A percentile compares a stretch with the other conserved stretches of the same genome.
Evolutionary conservation across 2,329 filamentous ascomycete genomes (phyloP).

Genomic region (Hypoxylon sp.): DNA sequence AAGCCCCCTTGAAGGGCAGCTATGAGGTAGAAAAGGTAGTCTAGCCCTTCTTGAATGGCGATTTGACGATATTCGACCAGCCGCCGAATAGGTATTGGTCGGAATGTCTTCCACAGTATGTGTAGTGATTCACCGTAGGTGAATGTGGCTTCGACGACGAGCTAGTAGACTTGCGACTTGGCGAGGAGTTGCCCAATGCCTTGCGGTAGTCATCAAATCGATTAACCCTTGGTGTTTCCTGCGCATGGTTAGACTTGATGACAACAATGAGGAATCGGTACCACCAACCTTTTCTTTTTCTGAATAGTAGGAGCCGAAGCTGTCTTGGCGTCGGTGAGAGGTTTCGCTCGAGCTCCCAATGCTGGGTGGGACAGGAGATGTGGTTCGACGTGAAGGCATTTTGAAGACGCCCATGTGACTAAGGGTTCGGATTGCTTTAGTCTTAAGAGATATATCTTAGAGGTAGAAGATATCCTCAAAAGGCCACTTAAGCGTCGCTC

Average conservation of each 20-base stretch:
- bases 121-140: constrained; percentile 66
- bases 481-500: neutral
- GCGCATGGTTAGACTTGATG: constrained; percentile 21
- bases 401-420: constrained; percentile 22
- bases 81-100: constrained; percentile 68
- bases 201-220: constrained; percentile 37
- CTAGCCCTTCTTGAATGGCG: constrained; percentile 56
- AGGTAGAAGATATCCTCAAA: neutral
- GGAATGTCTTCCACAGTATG: constrained; percentile 69
- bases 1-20: constrained; percentile 6
- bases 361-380: constrained; percentile 42
- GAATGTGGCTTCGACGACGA: constrained; percentile 52
- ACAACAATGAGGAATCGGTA: constrained; percentile 11
- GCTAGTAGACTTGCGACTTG: constrained; percentile 30
- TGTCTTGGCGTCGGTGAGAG: constrained; percentile 45
- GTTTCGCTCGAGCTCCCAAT: constrained; percentile 36
- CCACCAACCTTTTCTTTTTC: constrained; percentile 48
- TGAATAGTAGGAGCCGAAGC: constrained; percentile 48
- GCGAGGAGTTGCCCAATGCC: constrained; percentile 11
- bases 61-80: constrained; percentile 61
- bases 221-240: constrained; percentile 23
- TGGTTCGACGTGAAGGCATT: constrained; percentile 47
- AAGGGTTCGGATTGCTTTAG: constrained; percentile 6
- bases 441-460: neutral
- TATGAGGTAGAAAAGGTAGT: neutral